Evolutionary conservation across 345 rosid genomes (phyloP), one percentile per base, ranked within the genome.

Genomic region (Toxicodendron radicans): DNA sequence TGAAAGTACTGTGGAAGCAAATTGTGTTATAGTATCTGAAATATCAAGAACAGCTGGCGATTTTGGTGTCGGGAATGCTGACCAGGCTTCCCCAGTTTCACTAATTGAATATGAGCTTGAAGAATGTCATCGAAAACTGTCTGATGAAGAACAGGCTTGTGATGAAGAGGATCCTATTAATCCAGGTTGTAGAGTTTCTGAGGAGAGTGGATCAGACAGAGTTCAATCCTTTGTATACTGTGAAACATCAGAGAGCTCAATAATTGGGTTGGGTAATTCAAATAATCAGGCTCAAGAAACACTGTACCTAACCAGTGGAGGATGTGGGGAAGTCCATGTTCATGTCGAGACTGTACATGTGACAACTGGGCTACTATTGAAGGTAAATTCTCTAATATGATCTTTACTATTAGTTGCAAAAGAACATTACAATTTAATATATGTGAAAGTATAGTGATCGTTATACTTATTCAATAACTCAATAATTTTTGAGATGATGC

Each of bases 331-430:
- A 74, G 73, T 57, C 46, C 75, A 49, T 66, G 46, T 73, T 79
- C 70, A 32, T 18, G 41, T 63, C 20, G 79, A 80, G 48, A 75
- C 79, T 52, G 65, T 72, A 73, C 70, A 70, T 57, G 70, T 33
- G 23, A 60, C 79, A 64, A 35, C 80, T 46, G 72, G 70, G 75
- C 73, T 48, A 45, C 67, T 53, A 32, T 18, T 74, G 52, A 78
- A 90, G 94, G 91, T 86, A 77, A 81, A 58, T 64, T 68, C 70
- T 74, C 54, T 57, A 64, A 52, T 52, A 70, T 48, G 27, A 62
- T 53, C 49, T 60, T 12, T 56, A 41, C 7, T 58, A 57, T 72
- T 72, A 75, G 41, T 71, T 70, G 49, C 46, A 58, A 64, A 43
- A 46, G 45, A 54, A 58, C 41, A 21, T 73, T 46, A 30, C 35